Conservation (phyloP, 768 basidiomycete species). For the Tylopilus sp. region DNA sequence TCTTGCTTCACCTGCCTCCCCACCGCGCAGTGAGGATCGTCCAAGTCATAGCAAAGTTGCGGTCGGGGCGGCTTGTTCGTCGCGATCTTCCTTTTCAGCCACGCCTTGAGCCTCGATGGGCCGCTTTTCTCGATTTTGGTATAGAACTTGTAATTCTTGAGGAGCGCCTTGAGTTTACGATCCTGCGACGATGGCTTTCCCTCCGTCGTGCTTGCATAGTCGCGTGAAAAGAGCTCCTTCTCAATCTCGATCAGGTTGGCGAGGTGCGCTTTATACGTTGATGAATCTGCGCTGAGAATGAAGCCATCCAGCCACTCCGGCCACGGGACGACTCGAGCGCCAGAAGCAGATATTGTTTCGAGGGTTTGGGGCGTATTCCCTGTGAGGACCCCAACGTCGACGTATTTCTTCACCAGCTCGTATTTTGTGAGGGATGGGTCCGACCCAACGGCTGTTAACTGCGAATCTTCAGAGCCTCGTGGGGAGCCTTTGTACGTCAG, state of each 20-base stretch:
- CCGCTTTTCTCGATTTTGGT: conserved; percentile 33
- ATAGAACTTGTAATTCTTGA: conserved; percentile 41
- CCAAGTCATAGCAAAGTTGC: conserved; percentile 40
- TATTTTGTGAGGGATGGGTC: conserved; percentile 13
- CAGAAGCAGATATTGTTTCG: conserved; percentile 20
- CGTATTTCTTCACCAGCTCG: conserved; percentile 16
- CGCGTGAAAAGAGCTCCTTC: conserved; percentile 29
- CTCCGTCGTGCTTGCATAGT: conserved; percentile 17
- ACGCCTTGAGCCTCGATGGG: conserved; percentile 53
- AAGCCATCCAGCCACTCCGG: conserved; percentile 39
- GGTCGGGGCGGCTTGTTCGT: conserved; percentile 36
- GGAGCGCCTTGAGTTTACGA: conserved; percentile 38
- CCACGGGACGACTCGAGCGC: conserved; percentile 34
- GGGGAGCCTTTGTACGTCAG: conserved; percentile 36
- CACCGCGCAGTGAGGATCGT: conserved; percentile 39
- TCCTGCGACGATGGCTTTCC: conserved; percentile 31
- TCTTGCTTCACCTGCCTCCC: conserved; percentile 34
- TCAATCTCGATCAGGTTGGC: conserved; percentile 36
- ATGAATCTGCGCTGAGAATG: conserved; percentile 32
- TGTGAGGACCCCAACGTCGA: conserved; percentile 20
- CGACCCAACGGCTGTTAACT: conserved; percentile 45
- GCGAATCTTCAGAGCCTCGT: conserved; percentile 67
- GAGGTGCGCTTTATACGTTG: conserved; percentile 35
- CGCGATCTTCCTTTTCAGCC: conserved; percentile 59
- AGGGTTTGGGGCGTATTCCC: conserved; percentile 13